Base-by-base conservation (phyloP, 169 alveolate genomes). In the Plasmodium fragile region DNA sequence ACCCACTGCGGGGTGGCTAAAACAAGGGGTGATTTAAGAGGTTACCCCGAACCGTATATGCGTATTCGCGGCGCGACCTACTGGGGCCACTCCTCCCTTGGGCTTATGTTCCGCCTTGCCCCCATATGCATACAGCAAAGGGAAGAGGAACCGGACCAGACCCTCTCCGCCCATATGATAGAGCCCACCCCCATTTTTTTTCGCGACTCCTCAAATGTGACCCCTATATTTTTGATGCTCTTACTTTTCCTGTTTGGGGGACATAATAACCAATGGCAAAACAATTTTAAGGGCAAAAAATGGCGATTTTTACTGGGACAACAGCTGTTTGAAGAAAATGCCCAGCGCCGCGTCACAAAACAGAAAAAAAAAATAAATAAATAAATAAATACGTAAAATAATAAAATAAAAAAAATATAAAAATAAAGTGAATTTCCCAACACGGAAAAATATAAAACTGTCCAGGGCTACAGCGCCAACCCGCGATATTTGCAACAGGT, bases 11-110 rank as follows among this genome's bases (percentile, higher is more conserved):
- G 41, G 49, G 16, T 7, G 10, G 6, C 82, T 0, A 18, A 28
- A 18, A 28, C 45, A 32, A 18, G 82, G 49, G 82, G 82, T 75
- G 82, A 75, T 75, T 75, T 75, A 75, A 75, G 82, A 75, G 82
- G 82, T 75, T 75, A 75, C 28, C 41, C 49, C 59, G 11, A 49
- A 49, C 6, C 1, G 16, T 28, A 72, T 49, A 49, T 49, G 22
- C 59, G 59, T 49, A 49, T 49, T 49, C 59, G 59, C 59, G n/a
- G 59, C 59, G 22, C 3, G 59, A 7, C 59, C 6, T 11, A 49
- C 55, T 18, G 36, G 45, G 53, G 16, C n/a, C 13, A 6, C 30
- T 16, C 30, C 28, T 7, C 1, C 25, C 4, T 3, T 18, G 82
- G 82, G 41, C 8, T 22, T 22, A 18, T 22, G 25, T 28, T 25